These are phyloP conservation scores for Henningerozyma blattae DNA, from an alignment of 805 yeast genomes.

Conservation along the genomic window DNA sequence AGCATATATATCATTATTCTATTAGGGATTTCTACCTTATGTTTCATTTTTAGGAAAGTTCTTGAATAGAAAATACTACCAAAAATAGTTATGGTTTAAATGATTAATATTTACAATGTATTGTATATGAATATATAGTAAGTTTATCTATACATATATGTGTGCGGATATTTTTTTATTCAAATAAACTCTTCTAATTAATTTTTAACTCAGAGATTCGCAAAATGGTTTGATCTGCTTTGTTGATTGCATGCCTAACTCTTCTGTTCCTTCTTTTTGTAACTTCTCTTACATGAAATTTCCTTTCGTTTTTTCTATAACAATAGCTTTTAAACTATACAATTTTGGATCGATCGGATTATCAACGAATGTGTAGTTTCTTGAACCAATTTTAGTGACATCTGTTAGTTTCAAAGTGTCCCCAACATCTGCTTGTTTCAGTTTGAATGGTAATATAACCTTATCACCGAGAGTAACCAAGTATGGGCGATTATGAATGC, in stretches of 20 bases:
- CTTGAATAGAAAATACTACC: too few species aligned
- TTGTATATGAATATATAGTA: too few species aligned
- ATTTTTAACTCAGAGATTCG: slow-evolving; percentile 63
- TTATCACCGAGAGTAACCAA: slow-evolving; percentile 86
- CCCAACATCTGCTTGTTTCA: slow-evolving; percentile 73
- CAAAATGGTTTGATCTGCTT: slow-evolving; percentile 67
- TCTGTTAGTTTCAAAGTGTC: slow-evolving; percentile 65
- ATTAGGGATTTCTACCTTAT: too few species aligned
- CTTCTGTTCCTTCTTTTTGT: slow-evolving; percentile 76
- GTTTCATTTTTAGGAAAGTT: too few species aligned
- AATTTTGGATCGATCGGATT: slow-evolving; percentile 40
- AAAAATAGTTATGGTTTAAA: too few species aligned
- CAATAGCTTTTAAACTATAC: slow-evolving; percentile 59
- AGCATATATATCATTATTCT: too few species aligned
- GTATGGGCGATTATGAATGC: slow-evolving; percentile 73
- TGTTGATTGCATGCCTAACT: slow-evolving; percentile 48
- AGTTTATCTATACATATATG: too few species aligned
- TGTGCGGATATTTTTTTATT: too few species aligned
- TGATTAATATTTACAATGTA: too few species aligned
- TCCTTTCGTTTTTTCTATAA: slow-evolving; percentile 79
- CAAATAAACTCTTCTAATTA: slow-evolving; percentile 25
- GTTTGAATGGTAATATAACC: slow-evolving; percentile 63
- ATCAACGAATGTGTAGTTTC: slow-evolving; percentile 60
- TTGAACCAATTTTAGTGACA: slow-evolving; percentile 74
- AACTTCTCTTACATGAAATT: slow-evolving; percentile 57